Percentiles rank a stretch among this genome's conserved stretches.
Evolutionary conservation across 2,329 filamentous ascomycete genomes (phyloP).

Genomic region (Fusarium illudens): DNA sequence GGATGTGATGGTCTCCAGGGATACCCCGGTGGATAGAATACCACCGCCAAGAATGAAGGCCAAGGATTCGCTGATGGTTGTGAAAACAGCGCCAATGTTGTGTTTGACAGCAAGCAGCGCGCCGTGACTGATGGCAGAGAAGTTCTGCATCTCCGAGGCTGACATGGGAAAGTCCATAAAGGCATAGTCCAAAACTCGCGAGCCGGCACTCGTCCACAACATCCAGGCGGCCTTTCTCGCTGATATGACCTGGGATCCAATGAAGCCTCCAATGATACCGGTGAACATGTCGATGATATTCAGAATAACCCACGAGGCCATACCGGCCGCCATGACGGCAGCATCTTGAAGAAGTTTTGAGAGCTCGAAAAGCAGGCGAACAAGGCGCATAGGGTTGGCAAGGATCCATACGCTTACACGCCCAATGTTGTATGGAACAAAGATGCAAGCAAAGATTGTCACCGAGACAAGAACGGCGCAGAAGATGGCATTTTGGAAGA

Average conservation of each 20-base stretch:
- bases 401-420: constrained; percentile 82
- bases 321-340: constrained; percentile 70
- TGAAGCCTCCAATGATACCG: constrained; percentile 45
- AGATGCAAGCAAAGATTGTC: constrained; percentile 85
- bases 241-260: constrained; percentile 43
- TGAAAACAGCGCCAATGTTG: constrained; percentile 55
- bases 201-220: constrained; percentile 53
- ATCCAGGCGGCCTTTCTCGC: constrained; percentile 53
- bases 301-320: constrained; percentile 55
- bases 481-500: constrained; percentile 95
- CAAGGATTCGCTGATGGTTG: constrained; percentile 49
- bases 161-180: constrained; percentile 61
- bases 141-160: constrained; percentile 74
- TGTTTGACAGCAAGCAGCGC: constrained; percentile 69
- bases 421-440: constrained; percentile 90
- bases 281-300: constrained; percentile 52
- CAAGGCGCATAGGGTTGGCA: constrained; percentile 79
- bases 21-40: constrained; percentile 41
- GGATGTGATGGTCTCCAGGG: constrained; percentile 15
- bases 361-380: constrained; percentile 74
- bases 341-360: constrained; percentile 85
- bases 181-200: constrained; percentile 60
- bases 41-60: constrained; percentile 58
- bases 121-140: constrained; percentile 79
- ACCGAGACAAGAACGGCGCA: constrained; percentile 89